These are phyloP conservation scores for Calonectria hawksworthii DNA, from an alignment of 2,329 filamentous ascomycete species.

Conservation along the genomic window DNA sequence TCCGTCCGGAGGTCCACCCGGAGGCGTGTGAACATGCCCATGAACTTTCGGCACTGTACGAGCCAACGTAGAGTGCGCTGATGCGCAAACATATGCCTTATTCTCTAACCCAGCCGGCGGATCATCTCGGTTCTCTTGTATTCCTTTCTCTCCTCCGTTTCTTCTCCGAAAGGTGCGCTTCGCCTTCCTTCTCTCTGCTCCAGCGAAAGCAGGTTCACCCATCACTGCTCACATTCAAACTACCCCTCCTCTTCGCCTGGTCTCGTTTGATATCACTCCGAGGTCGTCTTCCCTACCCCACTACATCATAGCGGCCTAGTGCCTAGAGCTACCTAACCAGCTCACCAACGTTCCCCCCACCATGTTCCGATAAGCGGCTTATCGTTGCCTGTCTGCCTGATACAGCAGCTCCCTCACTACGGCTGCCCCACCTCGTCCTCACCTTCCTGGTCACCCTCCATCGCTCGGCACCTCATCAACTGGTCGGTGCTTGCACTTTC, in stretches of 20 bases:
- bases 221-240: not conserved
- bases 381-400: constrained; percentile 52
- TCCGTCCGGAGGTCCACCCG: constrained; percentile 10
- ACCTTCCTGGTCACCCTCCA: constrained; percentile 40
- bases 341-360: constrained; percentile 32
- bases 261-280: constrained; percentile 3
- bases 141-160: not conserved
- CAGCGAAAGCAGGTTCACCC: not conserved
- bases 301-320: constrained; percentile 15
- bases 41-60: constrained; percentile 27
- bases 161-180: not conserved
- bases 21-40: not conserved
- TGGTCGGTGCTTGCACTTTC: constrained; percentile 18
- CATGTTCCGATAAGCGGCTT: constrained; percentile 46
- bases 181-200: not conserved
- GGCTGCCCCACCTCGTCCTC: constrained; percentile 48
- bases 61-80: constrained; percentile 14
- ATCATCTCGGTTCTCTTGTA: not conserved
- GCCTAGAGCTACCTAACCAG: constrained; percentile 18
- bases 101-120: not conserved
- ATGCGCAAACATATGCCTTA: constrained; percentile 3
- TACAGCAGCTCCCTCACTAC: constrained; percentile 45
- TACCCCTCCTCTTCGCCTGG: constrained; percentile 4
- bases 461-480: constrained; percentile 38
- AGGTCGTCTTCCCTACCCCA: constrained; percentile 20